A percentile compares a stretch with the other conserved stretches of the same genome.
Evolutionary conservation across 225 moss, liverwort and hornwort genomes (phyloP).

Genomic region (Marchantia paleacea): DNA sequence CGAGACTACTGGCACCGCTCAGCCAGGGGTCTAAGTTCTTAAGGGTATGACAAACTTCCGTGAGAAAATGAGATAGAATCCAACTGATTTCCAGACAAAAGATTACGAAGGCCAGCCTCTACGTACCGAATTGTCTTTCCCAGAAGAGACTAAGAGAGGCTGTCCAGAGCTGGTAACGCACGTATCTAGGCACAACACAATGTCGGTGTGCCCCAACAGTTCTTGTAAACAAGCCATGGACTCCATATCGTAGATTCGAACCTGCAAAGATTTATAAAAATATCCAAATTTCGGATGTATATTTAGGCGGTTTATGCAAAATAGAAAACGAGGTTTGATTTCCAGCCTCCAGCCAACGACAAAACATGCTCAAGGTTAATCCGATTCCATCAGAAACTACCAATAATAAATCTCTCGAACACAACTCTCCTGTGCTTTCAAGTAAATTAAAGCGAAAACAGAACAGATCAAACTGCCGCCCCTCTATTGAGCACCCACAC

Average conservation of each 20-base stretch:
- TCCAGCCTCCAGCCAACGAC: background rate
- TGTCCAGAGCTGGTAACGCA: constrained; percentile 62
- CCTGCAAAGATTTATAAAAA: constrained; percentile 32
- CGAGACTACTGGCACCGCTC: too few species aligned
- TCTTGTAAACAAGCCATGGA: constrained; percentile 92
- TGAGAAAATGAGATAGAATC: background rate
- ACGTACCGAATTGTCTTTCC: constrained; percentile 82
- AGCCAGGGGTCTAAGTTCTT: background rate
- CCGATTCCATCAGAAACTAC: too few species aligned
- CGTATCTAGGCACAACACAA: constrained; percentile 83
- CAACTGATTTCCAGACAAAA: background rate
- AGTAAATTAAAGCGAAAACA: too few species aligned
- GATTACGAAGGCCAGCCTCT: background rate
- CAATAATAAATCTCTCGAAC: too few species aligned
- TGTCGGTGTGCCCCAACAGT: constrained; percentile 86
- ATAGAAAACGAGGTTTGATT: too few species aligned
- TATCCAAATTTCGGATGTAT: too few species aligned
- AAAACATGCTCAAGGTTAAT: too few species aligned
- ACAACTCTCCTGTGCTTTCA: too few species aligned
- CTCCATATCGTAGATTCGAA: constrained; percentile 74
- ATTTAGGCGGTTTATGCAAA: too few species aligned
- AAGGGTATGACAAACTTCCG: background rate
- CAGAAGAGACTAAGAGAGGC: constrained; percentile 74
- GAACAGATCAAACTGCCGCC: too few species aligned
- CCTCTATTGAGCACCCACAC: too few species aligned